Evolutionary conservation across 2,329 filamentous ascomycete genomes (phyloP).

Genomic region (Fusarium avenaceum): DNA sequence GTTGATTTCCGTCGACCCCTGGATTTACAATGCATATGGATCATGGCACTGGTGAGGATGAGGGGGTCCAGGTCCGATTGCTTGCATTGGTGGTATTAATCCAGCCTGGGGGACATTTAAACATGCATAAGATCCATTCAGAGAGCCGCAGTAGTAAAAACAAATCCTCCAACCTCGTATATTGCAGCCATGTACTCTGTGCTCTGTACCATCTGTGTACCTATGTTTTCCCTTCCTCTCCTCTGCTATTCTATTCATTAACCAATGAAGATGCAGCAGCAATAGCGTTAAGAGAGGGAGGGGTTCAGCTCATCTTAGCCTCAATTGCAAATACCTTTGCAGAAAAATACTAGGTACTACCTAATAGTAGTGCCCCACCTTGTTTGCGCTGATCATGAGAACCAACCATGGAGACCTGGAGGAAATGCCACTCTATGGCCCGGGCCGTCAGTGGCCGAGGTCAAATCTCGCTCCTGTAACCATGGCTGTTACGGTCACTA

Average conservation of each 20-base stretch:
- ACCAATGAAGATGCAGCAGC: not conserved
- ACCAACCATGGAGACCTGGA: conserved; percentile 6
- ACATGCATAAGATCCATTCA: conserved; percentile 18
- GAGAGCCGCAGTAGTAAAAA: conserved; percentile 5
- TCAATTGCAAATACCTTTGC: conserved; percentile 10
- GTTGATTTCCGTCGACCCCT: conserved; percentile 16
- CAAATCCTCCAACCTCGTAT: not conserved
- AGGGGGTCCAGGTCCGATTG: conserved; percentile 19
- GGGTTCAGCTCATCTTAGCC: conserved; percentile 23
- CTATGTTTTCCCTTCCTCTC: not conserved
- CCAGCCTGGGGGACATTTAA: conserved; percentile 4
- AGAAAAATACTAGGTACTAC: not conserved
- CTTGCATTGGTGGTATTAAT: conserved; percentile 19
- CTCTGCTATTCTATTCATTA: not conserved
- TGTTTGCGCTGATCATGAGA: conserved; percentile 20
- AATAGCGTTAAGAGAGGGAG: conserved; percentile 1
- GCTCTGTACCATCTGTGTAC: not conserved
- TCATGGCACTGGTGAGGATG: not conserved
- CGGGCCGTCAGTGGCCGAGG: conserved; percentile 27
- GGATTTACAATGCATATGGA: conserved; percentile 23
- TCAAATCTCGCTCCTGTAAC: conserved; percentile 2
- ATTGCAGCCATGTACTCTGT: not conserved
- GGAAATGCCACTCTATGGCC: conserved; percentile 23
- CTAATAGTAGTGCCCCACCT: conserved; percentile 7
- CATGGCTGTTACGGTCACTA: not conserved